Evolutionary conservation across 73 alveolate genomes (phyloP), one percentile per base, ranked within the genome.

Genomic region (Paramecium primaurelia): DNA sequence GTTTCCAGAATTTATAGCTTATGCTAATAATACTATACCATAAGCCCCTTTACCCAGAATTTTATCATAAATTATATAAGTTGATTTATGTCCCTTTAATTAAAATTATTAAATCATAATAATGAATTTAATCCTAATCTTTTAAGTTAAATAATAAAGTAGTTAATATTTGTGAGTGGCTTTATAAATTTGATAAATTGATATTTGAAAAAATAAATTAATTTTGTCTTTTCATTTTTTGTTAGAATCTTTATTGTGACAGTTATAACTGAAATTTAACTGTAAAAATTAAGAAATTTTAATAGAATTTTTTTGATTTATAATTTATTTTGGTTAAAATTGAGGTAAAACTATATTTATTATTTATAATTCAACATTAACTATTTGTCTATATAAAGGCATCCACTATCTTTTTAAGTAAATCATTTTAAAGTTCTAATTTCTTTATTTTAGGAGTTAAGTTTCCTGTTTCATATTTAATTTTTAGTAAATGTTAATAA

Each of bases 31-130:
- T 0, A 75, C 88, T 8, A 75, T 60, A 7, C 68, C 88, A 36
- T 75, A 75, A 10, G 88, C 58, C 7, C 88, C 88, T 38, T 42
- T 75, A 16, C 88, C 88, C 4, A 75, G 30, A 8, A 75, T 40
- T 16, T 75, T 18, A 38, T 75, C 59, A 38, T 34, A 75, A 5
- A 75, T 34, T 14, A 34, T 64, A 64, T 64, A 64, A 5, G 84
- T 32, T 3, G 42, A 28, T 28, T 64, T 64, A 0, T 28, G 30
- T 6, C 84, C 84, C 12, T 64, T 34, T 32, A 64, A 30, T 64
- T 32, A 11, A 64, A 64, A 64, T 64, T 28, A 64, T 64, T 64
- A 10, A 34, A 18, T 32, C 84, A 64, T 64, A 54, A 18, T 54
- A 54, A 54, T 54, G 34, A 54, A n/a, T n/a, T 7, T 54, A n/a